These are phyloP conservation scores for Aspergillus piperis DNA, from an alignment of 2,329 filamentous ascomycete genomes.

Conservation along the genomic window DNA sequence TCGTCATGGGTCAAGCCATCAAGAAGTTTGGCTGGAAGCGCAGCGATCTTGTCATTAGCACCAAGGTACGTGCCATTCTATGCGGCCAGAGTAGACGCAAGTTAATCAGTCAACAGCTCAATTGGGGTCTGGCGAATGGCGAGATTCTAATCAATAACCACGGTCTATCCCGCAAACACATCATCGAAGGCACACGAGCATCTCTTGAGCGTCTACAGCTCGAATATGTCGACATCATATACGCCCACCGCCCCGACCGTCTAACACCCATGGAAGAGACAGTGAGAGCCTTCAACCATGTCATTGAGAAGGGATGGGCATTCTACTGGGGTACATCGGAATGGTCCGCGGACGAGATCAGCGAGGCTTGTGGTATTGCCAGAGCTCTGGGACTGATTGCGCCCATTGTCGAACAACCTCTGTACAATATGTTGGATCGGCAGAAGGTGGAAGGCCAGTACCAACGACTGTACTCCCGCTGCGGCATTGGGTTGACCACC, in stretches of 20 bases:
- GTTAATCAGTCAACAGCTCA: conserved; percentile 46
- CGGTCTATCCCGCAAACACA: conserved; percentile 70
- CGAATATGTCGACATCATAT: conserved; percentile 70
- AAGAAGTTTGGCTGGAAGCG: conserved; percentile 60
- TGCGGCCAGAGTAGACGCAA: neutral
- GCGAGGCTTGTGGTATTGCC: conserved; percentile 62
- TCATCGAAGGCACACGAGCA: conserved; percentile 65
- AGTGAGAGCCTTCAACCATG: conserved; percentile 70
- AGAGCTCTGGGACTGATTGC: conserved; percentile 63
- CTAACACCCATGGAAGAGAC: conserved; percentile 71
- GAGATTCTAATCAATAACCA: conserved; percentile 66
- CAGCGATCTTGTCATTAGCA: conserved; percentile 50
- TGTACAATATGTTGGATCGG: conserved; percentile 66
- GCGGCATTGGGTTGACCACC: conserved; percentile 63
- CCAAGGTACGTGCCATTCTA: conserved; percentile 29
- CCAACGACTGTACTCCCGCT: conserved; percentile 60
- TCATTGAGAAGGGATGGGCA: conserved; percentile 68
- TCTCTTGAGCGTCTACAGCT: conserved; percentile 63
- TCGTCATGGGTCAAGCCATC: conserved; percentile 58
- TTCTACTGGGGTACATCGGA: conserved; percentile 73
- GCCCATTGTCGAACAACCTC: conserved; percentile 57
- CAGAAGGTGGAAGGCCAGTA: conserved; percentile 65
- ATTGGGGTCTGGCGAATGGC: conserved; percentile 64
- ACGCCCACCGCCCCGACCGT: conserved; percentile 70
- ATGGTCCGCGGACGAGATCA: conserved; percentile 69